Conservation (phyloP, 768 basidiomycete species). For the Cantharellus cinnabarinus region DNA sequence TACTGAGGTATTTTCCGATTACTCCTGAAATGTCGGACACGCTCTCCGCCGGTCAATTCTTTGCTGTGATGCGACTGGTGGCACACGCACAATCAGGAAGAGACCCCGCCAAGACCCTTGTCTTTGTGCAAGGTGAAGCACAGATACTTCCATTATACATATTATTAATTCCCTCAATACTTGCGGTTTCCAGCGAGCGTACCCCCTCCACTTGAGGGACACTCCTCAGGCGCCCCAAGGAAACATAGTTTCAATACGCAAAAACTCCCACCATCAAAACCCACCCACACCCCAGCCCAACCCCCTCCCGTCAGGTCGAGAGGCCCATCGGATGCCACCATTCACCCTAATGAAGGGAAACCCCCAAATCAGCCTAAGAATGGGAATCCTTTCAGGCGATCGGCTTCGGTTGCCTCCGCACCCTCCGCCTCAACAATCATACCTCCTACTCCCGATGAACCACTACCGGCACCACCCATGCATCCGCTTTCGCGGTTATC, state of each 20-base stretch:
- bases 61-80: constrained; percentile 8
- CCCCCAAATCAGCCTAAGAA: too few relatives aligned
- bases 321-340: too few relatives aligned
- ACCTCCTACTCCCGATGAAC: too few relatives aligned
- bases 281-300: background rate
- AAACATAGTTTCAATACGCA: background rate
- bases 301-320: too few relatives aligned
- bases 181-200: background rate
- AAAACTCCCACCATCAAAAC: background rate
- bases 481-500: background rate
- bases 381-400: too few relatives aligned
- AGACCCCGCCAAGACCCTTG: constrained; percentile 6
- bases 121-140: constrained; percentile 7
- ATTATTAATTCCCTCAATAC: background rate
- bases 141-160: background rate
- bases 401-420: too few relatives aligned
- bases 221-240: background rate
- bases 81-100: constrained; percentile 7
- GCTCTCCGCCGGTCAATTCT: constrained; percentile 5
- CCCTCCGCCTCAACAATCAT: too few relatives aligned
- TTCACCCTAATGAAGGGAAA: too few relatives aligned
- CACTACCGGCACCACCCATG: background rate
- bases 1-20: constrained; percentile 7
- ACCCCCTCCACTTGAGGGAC: background rate
- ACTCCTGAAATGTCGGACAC: background rate